Evolutionary conservation across 805 yeast genomes (phyloP).

Genomic region (Saccharomycopsis vini): DNA sequence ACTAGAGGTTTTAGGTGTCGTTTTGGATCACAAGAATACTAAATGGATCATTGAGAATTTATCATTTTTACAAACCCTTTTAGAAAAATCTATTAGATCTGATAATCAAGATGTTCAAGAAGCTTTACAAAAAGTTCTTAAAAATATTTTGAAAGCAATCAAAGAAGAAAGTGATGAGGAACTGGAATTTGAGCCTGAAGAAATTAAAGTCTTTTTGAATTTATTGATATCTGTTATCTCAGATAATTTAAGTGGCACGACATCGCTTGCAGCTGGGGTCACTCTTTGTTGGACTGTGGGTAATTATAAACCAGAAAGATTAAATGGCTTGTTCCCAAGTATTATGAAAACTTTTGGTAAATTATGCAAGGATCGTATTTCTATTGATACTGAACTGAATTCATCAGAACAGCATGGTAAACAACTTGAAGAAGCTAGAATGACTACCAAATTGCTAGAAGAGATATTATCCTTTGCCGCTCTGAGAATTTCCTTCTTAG

Average conservation of each 20-base stretch:
- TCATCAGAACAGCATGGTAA: slow-evolving; percentile 22
- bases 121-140: slow-evolving; percentile 65
- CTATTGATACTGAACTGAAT: slow-evolving; percentile 30
- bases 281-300: slow-evolving; percentile 78
- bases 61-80: slow-evolving; percentile 57
- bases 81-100: slow-evolving; percentile 78
- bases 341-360: slow-evolving; percentile 85
- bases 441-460: slow-evolving; percentile 68
- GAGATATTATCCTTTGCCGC: slow-evolving; percentile 71
- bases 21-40: slow-evolving; percentile 65
- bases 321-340: slow-evolving; percentile 66
- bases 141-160: slow-evolving; percentile 60
- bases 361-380: slow-evolving; percentile 74
- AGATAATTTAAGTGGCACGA: slow-evolving; percentile 59
- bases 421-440: slow-evolving; percentile 56
- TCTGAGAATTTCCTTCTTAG: slow-evolving; percentile 73
- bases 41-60: slow-evolving; percentile 78
- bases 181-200: slow-evolving; percentile 43
- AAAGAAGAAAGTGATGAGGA: slow-evolving; percentile 40
- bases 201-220: slow-evolving; percentile 51
- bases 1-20: slow-evolving; percentile 76
- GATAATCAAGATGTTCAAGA: slow-evolving; percentile 85
- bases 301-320: slow-evolving; percentile 59
- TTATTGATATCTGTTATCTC: slow-evolving; percentile 59
- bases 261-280: slow-evolving; percentile 77